These are phyloP conservation scores for slime mould (Dictyostelium discoideum) DNA, from an alignment of 78 protist species.

Conservation along the genomic window DNA sequence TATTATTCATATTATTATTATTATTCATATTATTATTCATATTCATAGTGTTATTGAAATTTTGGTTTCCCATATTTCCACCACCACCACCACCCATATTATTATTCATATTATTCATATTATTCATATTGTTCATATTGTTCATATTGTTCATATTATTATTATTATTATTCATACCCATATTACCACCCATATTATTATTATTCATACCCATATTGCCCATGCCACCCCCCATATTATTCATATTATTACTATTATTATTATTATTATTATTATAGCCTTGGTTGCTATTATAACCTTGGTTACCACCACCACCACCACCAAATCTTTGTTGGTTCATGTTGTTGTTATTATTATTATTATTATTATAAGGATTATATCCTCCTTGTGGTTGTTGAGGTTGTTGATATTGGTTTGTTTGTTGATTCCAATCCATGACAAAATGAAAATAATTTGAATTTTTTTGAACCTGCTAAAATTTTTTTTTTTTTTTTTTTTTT, in stretches of 20 bases:
- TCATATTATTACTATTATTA: background rate
- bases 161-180: background rate
- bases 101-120: background rate
- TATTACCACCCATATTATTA: background rate
- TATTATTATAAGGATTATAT: background rate
- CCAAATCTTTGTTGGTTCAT: background rate
- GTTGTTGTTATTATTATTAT: background rate
- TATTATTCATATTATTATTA: background rate
- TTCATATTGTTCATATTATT: background rate
- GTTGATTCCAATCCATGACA: background rate
- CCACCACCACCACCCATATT: background rate
- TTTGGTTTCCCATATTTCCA: background rate
- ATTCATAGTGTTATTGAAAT: background rate
- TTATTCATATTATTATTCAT: background rate
- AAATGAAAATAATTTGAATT: background rate
- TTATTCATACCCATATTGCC: background rate
- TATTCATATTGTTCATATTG: background rate
- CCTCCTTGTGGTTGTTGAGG: background rate
- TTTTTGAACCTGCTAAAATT: background rate
- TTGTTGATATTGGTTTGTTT: slow-evolving; percentile 1
- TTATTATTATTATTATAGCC: background rate
- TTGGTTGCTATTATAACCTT: background rate
- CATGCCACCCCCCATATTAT: too few species aligned
- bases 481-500: background rate
- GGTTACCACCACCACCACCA: background rate